Base-by-base conservation (phyloP, 164 flowering plant genomes). In the Magnolia officinalis region DNA sequence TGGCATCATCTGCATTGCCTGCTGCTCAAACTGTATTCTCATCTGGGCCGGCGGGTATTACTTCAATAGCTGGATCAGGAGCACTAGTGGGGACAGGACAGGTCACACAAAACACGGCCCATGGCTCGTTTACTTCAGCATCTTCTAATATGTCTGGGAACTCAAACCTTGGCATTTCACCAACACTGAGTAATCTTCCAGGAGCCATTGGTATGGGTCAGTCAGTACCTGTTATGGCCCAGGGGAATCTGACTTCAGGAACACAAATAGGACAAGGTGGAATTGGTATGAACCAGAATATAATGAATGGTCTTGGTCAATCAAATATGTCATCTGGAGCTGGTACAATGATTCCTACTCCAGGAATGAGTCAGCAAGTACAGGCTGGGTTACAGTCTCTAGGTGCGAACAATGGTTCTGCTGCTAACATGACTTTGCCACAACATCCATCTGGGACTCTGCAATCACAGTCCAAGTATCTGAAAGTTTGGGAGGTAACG, bases 401-500 rank as follows among this genome's bases (percentile, higher is more conserved):
- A 74, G 85, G 86, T 31, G 76, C 79, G 69, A 83, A 75, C 76
- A 88, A 84, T 79, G 87, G 80, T 81, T 70, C 90, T 71, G 89
- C 86, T 58, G 81, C 86, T 10, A 92, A 86, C 83, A 86, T 90
- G 87, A 76, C 89, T n/a, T 67, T 87, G 80, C 72, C 91, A 26
- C 96, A 92, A 76, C 94, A 88, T 67, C 65, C 89, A 37, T 74
- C 98, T 63, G 78, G 88, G 73, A 80, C 86, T 71, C 5, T 89
- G 73, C 92, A 86, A 75, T 80, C 90, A 76, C 97, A 90, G 73
- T 89, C 94, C 70, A 95, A 90, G 86, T 95, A 93, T 87, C 85
- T 95, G 6, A 93, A 82, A 89, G 92, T 95, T 26, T 95, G 98
- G 98, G 98, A 93, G 94, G 98, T 92, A 87, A 82, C 68, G 72